Conservation (phyloP, 106 monocot genomes). For the Ottelia alismoides region DNA sequence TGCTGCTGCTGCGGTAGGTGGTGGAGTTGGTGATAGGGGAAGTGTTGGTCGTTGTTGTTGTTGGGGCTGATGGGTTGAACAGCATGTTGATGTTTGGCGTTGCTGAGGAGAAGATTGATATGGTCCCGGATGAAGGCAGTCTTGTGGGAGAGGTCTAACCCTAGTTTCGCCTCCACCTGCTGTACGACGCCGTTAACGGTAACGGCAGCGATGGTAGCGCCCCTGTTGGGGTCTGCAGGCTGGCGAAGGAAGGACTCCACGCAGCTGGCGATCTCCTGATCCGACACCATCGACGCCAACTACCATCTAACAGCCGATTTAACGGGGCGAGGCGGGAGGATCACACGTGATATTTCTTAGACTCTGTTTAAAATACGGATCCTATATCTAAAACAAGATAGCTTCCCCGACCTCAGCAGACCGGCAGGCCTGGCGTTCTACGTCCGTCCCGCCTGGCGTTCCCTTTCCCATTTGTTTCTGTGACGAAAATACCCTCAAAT, state of each 20-base stretch:
- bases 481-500: too few relatives aligned
- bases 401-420: too few relatives aligned
- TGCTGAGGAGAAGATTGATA: conserved; percentile 39
- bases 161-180: conserved; percentile 61
- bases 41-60: conserved; percentile 15
- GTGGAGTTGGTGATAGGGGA: conserved; percentile 17
- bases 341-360: too few relatives aligned
- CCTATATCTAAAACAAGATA: too few relatives aligned
- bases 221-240: not conserved
- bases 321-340: too few relatives aligned
- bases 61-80: conserved; percentile 22
- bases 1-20: conserved; percentile 6
- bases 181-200: conserved; percentile 50
- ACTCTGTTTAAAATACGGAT: too few relatives aligned
- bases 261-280: conserved; percentile 77
- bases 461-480: too few relatives aligned
- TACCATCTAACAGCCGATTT: too few relatives aligned
- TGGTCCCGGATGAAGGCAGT: conserved; percentile 66
- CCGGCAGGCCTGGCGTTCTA: too few relatives aligned
- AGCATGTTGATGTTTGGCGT: conserved; percentile 15
- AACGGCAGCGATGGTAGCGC: conserved; percentile 10
- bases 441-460: too few relatives aligned
- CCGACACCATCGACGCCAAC: conserved; percentile 74
- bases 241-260: conserved; percentile 81
- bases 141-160: conserved; percentile 88